phyloP scores from a whole-genome alignment of 441 rosid genomes.

The Corymbia calophylla region DNA sequence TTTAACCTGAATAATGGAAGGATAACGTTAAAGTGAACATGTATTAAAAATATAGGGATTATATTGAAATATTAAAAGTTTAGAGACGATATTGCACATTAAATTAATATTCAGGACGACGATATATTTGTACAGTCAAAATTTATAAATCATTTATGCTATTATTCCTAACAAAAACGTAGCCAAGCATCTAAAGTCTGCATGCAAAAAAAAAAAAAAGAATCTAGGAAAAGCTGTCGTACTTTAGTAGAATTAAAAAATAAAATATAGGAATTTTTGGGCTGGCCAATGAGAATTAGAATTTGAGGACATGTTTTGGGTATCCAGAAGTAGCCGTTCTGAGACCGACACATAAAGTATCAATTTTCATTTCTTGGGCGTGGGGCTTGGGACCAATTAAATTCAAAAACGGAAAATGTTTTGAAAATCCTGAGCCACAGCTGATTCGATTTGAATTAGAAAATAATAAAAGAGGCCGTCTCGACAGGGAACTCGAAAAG shows the following conservation, averaged over 20 bases:
- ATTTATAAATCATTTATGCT: rapidly evolving
- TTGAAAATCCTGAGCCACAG: background rate
- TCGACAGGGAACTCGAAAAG: background rate
- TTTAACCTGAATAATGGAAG: no score
- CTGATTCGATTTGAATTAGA: background rate
- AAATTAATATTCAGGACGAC: rapidly evolving
- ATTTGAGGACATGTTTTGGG: background rate
- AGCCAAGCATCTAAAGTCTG: background rate
- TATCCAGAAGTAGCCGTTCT: background rate
- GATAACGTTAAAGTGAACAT: no score
- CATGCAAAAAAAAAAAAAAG: background rate
- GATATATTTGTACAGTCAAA: no score
- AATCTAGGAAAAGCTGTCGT: background rate
- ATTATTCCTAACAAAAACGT: background rate
- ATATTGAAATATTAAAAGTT: no score
- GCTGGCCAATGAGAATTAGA: background rate
- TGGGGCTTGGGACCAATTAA: background rate
- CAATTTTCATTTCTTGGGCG: rapidly evolving
- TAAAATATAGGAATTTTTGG: background rate
- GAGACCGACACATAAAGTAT: background rate
- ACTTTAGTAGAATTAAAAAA: background rate
- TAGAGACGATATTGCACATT: rapidly evolving
- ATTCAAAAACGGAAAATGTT: background rate
- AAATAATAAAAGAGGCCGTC: background rate
- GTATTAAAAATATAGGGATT: no score